These are phyloP conservation scores for Barnettozyma vustinii DNA, from an alignment of 805 yeast genomes.

Conservation along the genomic window DNA sequence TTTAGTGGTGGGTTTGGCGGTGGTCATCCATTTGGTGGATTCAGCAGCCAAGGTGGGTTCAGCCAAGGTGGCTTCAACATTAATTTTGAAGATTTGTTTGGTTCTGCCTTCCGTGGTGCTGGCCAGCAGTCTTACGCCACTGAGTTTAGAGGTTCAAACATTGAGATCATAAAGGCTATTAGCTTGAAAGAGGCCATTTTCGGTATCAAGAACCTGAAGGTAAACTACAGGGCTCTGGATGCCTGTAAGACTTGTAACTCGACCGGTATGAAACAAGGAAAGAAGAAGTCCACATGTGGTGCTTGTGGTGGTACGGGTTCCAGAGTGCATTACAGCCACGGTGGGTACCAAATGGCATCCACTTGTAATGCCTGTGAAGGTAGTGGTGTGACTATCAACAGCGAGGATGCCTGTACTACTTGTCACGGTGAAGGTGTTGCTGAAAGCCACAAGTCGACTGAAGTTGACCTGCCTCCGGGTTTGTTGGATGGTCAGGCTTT, in stretches of 20 bases:
- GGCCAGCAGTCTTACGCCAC: slow-evolving; percentile 46
- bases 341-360: slow-evolving; percentile 95
- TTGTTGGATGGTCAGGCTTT: slow-evolving; percentile 80
- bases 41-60: slow-evolving; percentile 28
- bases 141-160: slow-evolving; percentile 83
- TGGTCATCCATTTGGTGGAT: slow-evolving; percentile 42
- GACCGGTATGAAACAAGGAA: slow-evolving; percentile 75
- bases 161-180: slow-evolving; percentile 71
- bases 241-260: slow-evolving; percentile 80
- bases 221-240: slow-evolving; percentile 69
- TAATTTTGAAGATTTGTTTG: slow-evolving; percentile 60
- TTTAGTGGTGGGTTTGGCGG: slow-evolving; percentile 31
- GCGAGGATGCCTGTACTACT: slow-evolving; percentile 61
- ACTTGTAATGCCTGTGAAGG: slow-evolving; percentile 89
- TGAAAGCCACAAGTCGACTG: slow-evolving; percentile 61
- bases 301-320: slow-evolving; percentile 94
- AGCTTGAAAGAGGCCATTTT: slow-evolving; percentile 83
- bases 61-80: slow-evolving; percentile 21
- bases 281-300: slow-evolving; percentile 70
- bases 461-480: slow-evolving; percentile 85
- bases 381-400: slow-evolving; percentile 70
- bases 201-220: slow-evolving; percentile 59
- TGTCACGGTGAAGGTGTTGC: slow-evolving; percentile 92
- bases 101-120: slow-evolving; percentile 41
- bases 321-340: slow-evolving; percentile 74